Base-by-base conservation (phyloP, 1,284 basidiomycete species). In the Ceratobasidium sp. region DNA sequence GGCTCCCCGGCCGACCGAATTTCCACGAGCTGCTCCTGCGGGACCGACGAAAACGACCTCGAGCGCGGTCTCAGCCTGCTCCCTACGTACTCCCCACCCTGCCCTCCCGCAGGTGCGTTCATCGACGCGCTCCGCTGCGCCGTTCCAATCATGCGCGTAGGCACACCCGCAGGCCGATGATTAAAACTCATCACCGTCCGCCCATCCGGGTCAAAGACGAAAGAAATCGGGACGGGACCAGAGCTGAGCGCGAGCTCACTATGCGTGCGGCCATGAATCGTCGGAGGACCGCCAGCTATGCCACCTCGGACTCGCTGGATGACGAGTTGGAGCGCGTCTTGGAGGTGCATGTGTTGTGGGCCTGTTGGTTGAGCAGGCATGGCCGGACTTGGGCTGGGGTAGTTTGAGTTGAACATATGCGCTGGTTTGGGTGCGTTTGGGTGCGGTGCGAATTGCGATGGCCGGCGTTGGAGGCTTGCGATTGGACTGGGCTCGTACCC, bases 31-130 rank as follows among this genome's bases (percentile, higher is more conserved):
- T 20, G 80, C 78, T 72, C 85, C 47, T 55, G 52, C 35, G 45
- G 70, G 22, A 90, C 87, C 1, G 84, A 86, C 25, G 89, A 91
- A 75, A 92, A 92, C 69, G 89, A 91, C 73, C 88, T 79, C 22
- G 89, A 91, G 22, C 90, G 79, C 1, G 89, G 90, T 6, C 90
- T 78, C 10, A 80, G 73, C 6, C 25, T 68, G 22, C 64, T 68
- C 17, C 64, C 64, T 12, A 68, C 64, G 35, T 55, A 47, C 40
- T 55, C 64, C 17, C 64, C 40, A 13, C 29, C 49, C 47, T 17
- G 20, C 22, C 8, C 50, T 15, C 3, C 31, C 60, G 60, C 6
- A 32, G 31, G 20, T 7, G 42, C 64, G 35, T 68, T 68, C 64
- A 68, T 55, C 10, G 52, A 55, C n/a, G 64, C 64, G 29, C 64